phyloP scores from a whole-genome alignment of 768 basidiomycete species.

The Collybia mongolica region DNA sequence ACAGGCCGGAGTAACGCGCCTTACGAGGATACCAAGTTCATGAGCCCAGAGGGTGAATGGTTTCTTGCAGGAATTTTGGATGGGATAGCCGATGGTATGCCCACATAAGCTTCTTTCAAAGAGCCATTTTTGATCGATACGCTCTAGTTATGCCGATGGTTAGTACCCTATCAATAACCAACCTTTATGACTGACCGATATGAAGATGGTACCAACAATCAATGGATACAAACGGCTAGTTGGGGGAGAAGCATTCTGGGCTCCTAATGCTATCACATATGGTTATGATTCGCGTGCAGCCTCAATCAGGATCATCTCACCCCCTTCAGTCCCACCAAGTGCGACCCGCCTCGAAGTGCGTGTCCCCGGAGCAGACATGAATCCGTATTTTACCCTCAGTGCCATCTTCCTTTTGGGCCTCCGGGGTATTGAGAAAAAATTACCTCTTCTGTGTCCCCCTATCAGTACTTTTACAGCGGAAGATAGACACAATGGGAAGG shows the following conservation, averaged over 20 bases:
- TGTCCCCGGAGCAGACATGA: slow-evolving; percentile 96
- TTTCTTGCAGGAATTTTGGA: slow-evolving; percentile 94
- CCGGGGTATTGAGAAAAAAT: slow-evolving; percentile 81
- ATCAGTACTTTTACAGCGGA: slow-evolving; percentile 57
- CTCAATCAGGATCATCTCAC: slow-evolving; percentile 88
- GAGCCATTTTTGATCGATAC: background rate
- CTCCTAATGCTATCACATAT: slow-evolving; percentile 89
- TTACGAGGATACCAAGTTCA: slow-evolving; percentile 78
- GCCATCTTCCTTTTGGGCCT: slow-evolving; percentile 87
- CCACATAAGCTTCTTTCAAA: background rate
- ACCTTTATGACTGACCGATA: too few species aligned
- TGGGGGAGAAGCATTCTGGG: slow-evolving; percentile 93
- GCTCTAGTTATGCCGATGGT: slow-evolving; percentile 78
- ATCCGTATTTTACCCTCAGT: slow-evolving; percentile 85
- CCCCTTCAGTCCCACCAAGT: slow-evolving; percentile 77
- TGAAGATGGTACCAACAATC: slow-evolving; percentile 81
- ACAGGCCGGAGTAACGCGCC: slow-evolving; percentile 68
- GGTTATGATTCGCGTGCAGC: slow-evolving; percentile 95
- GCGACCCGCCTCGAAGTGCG: slow-evolving; percentile 93
- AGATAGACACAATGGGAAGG: slow-evolving; percentile 58
- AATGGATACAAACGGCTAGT: slow-evolving; percentile 97
- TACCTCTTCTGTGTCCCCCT: slow-evolving; percentile 68
- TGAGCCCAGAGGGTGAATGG: slow-evolving; percentile 82
- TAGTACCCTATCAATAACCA: slow-evolving; percentile 14
- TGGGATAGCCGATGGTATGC: slow-evolving; percentile 84